These are phyloP conservation scores for Akebia trifoliata DNA, from an alignment of 164 flowering plant species.

Conservation along the genomic window DNA sequence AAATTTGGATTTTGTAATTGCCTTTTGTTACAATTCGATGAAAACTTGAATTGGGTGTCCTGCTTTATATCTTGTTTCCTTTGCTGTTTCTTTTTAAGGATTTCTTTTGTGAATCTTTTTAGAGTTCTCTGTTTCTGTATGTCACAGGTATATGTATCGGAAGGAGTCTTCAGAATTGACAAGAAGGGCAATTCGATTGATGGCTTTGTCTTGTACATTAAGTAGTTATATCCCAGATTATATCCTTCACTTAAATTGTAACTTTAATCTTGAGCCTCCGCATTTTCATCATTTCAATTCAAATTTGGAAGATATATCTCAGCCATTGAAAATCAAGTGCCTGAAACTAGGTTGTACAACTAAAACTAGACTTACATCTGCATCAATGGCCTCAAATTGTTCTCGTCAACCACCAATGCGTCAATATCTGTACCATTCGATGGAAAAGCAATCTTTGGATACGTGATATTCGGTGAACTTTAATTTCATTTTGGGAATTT, in stretches of 20 bases:
- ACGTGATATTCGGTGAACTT: too few species aligned
- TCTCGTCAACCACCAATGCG: too few species aligned
- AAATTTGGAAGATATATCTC: too few species aligned
- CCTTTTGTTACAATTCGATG: neutral
- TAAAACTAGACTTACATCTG: too few species aligned
- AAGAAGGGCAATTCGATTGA: neutral
- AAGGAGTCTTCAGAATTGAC: slow-evolving; percentile 4
- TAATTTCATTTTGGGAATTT: too few species aligned
- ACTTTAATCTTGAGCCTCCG: neutral
- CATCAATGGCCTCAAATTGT: too few species aligned
- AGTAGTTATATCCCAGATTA: slow-evolving; percentile 21
- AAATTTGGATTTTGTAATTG: too few species aligned
- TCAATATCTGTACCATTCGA: too few species aligned
- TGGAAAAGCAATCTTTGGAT: too few species aligned
- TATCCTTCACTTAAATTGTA: slow-evolving; percentile 8
- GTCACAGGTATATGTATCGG: slow-evolving; percentile 16
- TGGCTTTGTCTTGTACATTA: slow-evolving; percentile 20
- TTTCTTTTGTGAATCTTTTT: neutral
- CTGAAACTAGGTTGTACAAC: too few species aligned
- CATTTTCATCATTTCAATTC: neutral
- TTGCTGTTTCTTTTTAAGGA: neutral
- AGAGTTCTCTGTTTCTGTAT: neutral
- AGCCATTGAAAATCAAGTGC: too few species aligned
- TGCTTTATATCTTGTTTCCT: neutral
- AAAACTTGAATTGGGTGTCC: neutral